Conservation (phyloP, 176 grass and related monocot genomes). For the Coix lacrymajobi region DNA sequence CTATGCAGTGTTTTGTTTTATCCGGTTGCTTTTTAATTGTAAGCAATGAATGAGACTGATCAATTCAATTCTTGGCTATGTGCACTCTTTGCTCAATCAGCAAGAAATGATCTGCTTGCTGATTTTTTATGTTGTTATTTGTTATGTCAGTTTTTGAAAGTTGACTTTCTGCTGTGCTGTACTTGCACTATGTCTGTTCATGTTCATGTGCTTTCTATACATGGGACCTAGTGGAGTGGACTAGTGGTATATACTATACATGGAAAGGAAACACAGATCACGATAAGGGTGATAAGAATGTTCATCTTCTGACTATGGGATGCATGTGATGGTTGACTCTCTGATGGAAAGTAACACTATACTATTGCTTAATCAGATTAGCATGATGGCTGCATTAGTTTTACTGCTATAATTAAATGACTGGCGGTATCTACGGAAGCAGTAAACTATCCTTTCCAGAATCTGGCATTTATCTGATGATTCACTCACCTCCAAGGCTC, state of each 20-base stretch:
- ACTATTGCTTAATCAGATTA: slow-evolving; percentile 16
- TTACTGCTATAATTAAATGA: slow-evolving; percentile 18
- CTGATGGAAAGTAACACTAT: slow-evolving; percentile 20
- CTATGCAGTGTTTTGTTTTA: slow-evolving; percentile 19
- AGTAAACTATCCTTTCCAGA: slow-evolving; percentile 15
- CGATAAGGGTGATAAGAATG: slow-evolving; percentile 25
- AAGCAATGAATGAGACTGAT: not conserved
- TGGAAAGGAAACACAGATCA: slow-evolving; percentile 9
- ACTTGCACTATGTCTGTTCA: not conserved
- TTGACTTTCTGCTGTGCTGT: slow-evolving; percentile 12
- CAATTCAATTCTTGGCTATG: not conserved
- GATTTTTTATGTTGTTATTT: slow-evolving; percentile 1
- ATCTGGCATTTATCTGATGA: slow-evolving; percentile 24
- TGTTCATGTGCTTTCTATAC: not conserved
- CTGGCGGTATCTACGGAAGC: slow-evolving; percentile 25
- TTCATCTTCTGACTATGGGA: slow-evolving; percentile 15
- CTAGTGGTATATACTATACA: not conserved
- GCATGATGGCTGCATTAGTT: slow-evolving; percentile 16
- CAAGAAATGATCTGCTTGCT: not conserved
- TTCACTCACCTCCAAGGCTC: slow-evolving; percentile 75
- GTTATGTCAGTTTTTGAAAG: slow-evolving; percentile 4
- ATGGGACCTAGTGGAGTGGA: not conserved
- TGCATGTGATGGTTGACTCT: slow-evolving; percentile 39
- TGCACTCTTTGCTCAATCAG: not conserved
- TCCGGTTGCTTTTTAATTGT: not conserved